Evolutionary conservation across 305 asterid species (phyloP).

Genomic region (Fraxinus velutina): DNA sequence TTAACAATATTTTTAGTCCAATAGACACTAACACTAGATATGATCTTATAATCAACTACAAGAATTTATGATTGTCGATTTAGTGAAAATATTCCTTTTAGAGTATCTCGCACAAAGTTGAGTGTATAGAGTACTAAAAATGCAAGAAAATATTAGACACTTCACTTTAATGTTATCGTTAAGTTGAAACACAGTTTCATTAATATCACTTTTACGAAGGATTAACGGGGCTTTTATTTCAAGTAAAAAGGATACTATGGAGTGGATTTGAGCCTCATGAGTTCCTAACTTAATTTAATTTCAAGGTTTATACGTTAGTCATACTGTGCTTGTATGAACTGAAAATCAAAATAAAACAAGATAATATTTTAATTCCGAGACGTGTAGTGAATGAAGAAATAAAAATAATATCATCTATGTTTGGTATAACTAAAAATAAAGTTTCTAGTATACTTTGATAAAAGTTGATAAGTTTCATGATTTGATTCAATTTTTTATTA

Average conservation of each 20-base stretch:
- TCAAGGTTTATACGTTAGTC: background rate
- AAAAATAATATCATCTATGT: background rate
- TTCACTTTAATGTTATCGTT: background rate
- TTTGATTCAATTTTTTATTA: no score
- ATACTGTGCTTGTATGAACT: no score
- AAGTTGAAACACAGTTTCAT: background rate
- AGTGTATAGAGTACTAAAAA: background rate
- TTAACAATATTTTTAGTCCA: background rate
- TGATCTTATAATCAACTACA: background rate
- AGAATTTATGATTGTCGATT: background rate
- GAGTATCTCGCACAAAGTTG: background rate
- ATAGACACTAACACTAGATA: background rate
- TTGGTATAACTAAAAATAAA: no score
- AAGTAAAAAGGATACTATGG: background rate
- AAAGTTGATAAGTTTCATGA: no score
- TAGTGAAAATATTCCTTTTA: background rate
- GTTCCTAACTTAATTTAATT: background rate
- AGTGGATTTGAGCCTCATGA: no score
- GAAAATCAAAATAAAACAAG: no score
- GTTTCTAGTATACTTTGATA: no score
- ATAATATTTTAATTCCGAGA: background rate
- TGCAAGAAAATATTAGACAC: no score
- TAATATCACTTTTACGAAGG: background rate
- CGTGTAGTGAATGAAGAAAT: background rate
- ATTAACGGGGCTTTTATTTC: no score